Evolutionary conservation across 2,329 filamentous ascomycete genomes (phyloP).

Genomic region (Fusarium subtropicale): DNA sequence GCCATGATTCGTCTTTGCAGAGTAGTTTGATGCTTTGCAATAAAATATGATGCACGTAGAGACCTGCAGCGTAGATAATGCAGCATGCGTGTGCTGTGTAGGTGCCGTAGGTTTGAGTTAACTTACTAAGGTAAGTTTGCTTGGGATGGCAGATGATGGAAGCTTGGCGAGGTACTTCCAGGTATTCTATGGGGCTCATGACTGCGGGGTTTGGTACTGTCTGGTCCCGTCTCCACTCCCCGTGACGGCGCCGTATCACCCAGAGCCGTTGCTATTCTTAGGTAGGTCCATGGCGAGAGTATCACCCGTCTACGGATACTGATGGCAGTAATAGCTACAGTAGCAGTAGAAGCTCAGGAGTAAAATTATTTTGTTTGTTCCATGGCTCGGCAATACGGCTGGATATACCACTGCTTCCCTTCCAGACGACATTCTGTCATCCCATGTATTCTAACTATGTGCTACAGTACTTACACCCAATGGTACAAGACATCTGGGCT

Average conservation of each 20-base stretch:
- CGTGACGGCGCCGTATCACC: constrained; percentile 29
- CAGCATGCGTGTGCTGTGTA: constrained; percentile 1
- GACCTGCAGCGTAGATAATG: neutral
- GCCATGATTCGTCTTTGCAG: constrained; percentile 44
- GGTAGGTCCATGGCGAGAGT: neutral
- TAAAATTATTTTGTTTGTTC: neutral
- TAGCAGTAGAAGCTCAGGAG: neutral
- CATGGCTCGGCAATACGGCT: neutral
- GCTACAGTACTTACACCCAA: neutral
- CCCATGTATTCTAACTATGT: neutral
- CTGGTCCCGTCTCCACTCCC: constrained; percentile 16
- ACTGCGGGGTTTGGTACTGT: constrained; percentile 28
- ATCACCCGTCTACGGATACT: neutral
- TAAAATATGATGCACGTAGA: neutral
- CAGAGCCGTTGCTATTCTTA: constrained; percentile 14
- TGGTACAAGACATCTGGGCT: neutral
- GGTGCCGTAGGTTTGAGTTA: constrained; percentile 1
- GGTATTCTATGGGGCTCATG: constrained; percentile 32
- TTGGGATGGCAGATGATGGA: constrained; percentile 1
- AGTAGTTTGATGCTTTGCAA: neutral
- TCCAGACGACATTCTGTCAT: neutral
- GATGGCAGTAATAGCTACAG: neutral
- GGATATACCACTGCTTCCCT: neutral
- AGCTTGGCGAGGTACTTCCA: constrained; percentile 15
- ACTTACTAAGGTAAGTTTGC: neutral